Evolutionary conservation across 2,329 filamentous ascomycete species (phyloP), one percentile per base, ranked within the genome.

Genomic region (Chaetomium globosum): DNA sequence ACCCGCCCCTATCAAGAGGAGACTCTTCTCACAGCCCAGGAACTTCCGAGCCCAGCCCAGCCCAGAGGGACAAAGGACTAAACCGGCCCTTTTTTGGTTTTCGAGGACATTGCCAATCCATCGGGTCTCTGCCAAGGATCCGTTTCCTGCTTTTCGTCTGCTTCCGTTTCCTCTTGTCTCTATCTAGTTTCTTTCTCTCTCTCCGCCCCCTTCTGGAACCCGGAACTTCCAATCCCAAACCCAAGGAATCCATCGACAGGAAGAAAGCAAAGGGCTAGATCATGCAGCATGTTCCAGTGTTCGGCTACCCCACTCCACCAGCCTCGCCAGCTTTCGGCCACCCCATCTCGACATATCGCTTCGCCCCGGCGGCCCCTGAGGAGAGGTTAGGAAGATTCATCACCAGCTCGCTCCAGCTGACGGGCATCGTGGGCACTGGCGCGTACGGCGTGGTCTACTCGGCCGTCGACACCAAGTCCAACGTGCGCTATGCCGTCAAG

Each of bases 391-490:
- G 94, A 77, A 87, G 89, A 72, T 83, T 94, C 71, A 85, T 98
- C 70, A 91, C 91, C 72, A 89, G 90, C 75, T 88, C 91, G 76
- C 85, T 97, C 72, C 89, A 94, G 80, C 82, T 98, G 74, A 92
- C 88, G 69, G 86, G 88, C 68, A 91, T 98, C 72, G 85, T 98
- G 68, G 95, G 95, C 70, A 91, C 94, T 59, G 95, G 95, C 72
- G 95, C 95, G 65, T 99, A 99, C 79, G 95, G 95, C 70, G 93
- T 97, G 51, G 95, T 99, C 30, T 98, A 98, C 81, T 87, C 89
- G 70, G 93, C 93, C 74, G 83, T 91, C 79, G 93, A 95, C 80
- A 86, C 94, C 75, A 89, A 89, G 76, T 94, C 88, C 71, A 86
- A 90, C 76, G 85, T 88, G 65, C 88, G 87, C 70, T 99, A 96